phyloP scores from a whole-genome alignment of 2,329 filamentous ascomycete species.

The Cryphonectria japonica region DNA sequence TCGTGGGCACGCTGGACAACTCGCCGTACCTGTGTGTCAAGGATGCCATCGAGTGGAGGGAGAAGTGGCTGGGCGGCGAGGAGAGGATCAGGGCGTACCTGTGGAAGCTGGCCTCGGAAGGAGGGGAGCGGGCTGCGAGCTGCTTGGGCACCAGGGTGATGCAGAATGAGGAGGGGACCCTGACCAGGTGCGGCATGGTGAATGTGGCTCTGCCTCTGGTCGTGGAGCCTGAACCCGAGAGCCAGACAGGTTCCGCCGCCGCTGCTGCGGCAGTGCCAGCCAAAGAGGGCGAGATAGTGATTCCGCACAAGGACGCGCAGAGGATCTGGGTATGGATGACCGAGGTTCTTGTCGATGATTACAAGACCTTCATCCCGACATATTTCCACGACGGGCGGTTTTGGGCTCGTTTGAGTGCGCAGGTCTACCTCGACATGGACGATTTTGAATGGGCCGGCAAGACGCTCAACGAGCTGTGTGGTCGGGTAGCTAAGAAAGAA shows the following conservation, averaged over 20 bases:
- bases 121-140: conserved; percentile 62
- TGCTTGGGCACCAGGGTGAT: conserved; percentile 72
- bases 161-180: conserved; percentile 64
- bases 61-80: conserved; percentile 74
- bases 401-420: conserved; percentile 77
- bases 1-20: conserved; percentile 75
- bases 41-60: conserved; percentile 72
- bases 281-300: conserved; percentile 35
- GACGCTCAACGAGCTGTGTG: conserved; percentile 56
- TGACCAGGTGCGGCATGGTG: conserved; percentile 70
- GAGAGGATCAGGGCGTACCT: conserved; percentile 67
- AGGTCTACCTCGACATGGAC: conserved; percentile 78
- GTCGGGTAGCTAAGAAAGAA: conserved; percentile 44
- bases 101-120: conserved; percentile 64
- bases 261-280: conserved; percentile 21
- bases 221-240: conserved; percentile 29
- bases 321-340: conserved; percentile 62
- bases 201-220: conserved; percentile 75
- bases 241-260: neutral
- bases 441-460: conserved; percentile 76
- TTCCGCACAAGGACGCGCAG: conserved; percentile 39
- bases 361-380: conserved; percentile 72
- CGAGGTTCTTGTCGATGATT: conserved; percentile 56
- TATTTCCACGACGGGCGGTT: conserved; percentile 63
- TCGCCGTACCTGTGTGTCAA: conserved; percentile 73